Evolutionary conservation across 169 alveolate species (phyloP), one percentile per base, ranked within the genome.

Genomic region (Eimeria acervulina): DNA sequence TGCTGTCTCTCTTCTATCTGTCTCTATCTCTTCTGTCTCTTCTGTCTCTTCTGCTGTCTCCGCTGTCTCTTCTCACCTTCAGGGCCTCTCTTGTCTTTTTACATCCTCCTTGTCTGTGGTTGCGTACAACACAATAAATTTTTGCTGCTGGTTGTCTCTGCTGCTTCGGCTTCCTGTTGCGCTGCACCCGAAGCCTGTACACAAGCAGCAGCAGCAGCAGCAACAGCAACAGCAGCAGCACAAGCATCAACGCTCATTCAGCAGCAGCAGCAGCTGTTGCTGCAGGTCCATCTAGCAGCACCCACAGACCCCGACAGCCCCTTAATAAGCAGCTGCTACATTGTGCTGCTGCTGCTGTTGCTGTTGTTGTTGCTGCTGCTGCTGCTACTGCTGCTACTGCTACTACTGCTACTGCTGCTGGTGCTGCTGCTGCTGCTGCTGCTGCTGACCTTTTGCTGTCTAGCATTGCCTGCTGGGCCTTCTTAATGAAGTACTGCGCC

Each of bases 401-500:
- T n/a, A 44, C 52, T n/a, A 44, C 42, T n/a, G 84, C 15, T 31
- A 19, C 52, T 23, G 33, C 47, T 31, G 84, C 51, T n/a, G 42
- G 47, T 72, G 84, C 84, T 12, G 84, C 84, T 72, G 84, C 26
- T 72, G 84, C 84, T 72, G 84, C 84, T 72, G 63, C 38, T 78
- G 89, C 89, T 38, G 89, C 89, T 44, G 23, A 89, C 95, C 95
- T 38, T 47, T 68, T 89, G 52, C 63, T 89, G 87, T 89, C 95
- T 33, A 31, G 42, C 66, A 51, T 59, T 28, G 70, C 85, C 42
- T 66, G 88, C 6, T 12, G 85, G 4, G 95, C 87, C 70, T 74
- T 74, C 51, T 89, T 89, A 17, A 89, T 84, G 74, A 89, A 89
- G 87, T 89, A n/a, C 87, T 89, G 95, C 0, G 95, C 95, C 23